phyloP scores from a whole-genome alignment of 306 rosid species.

The Ormosia semicastrata region DNA sequence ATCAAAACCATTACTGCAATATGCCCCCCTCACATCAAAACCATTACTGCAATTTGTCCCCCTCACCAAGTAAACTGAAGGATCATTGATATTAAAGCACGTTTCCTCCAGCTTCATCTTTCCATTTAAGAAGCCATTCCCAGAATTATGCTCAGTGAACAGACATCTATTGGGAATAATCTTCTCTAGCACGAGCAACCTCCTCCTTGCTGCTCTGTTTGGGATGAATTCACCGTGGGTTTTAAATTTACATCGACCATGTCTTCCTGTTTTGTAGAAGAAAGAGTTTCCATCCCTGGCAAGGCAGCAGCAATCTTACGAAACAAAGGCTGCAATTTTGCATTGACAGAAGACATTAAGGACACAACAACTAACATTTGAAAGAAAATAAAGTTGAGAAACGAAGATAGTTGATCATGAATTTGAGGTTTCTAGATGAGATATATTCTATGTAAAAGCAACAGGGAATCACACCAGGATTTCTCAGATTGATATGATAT shows the following conservation, averaged over 20 bases:
- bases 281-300: slow-evolving; percentile 98
- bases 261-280: slow-evolving; percentile 93
- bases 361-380: slow-evolving; percentile 16
- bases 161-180: slow-evolving; percentile 20
- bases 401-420: neutral
- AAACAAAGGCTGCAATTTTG: slow-evolving; percentile 81
- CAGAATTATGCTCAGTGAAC: slow-evolving; percentile 21
- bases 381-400: slow-evolving; percentile 18
- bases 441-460: slow-evolving; percentile 12
- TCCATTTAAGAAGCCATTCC: slow-evolving; percentile 20
- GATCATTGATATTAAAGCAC: slow-evolving; percentile 29
- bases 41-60: slow-evolving; percentile 27
- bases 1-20: slow-evolving; percentile 31
- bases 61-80: slow-evolving; percentile 24
- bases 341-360: slow-evolving; percentile 19
- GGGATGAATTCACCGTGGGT: slow-evolving; percentile 71
- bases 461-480: neutral
- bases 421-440: neutral
- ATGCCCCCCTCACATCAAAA: slow-evolving; percentile 30
- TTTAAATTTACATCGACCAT: slow-evolving; percentile 97
- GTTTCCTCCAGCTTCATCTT: slow-evolving; percentile 23
- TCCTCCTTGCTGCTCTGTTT: slow-evolving; percentile 88
- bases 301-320: slow-evolving; percentile 98
- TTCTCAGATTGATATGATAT: slow-evolving; percentile 5
- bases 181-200: slow-evolving; percentile 86